Evolutionary conservation across 2,329 filamentous ascomycete genomes (phyloP), one percentile per base, ranked within the genome.

Genomic region (Colletotrichum sidae): DNA sequence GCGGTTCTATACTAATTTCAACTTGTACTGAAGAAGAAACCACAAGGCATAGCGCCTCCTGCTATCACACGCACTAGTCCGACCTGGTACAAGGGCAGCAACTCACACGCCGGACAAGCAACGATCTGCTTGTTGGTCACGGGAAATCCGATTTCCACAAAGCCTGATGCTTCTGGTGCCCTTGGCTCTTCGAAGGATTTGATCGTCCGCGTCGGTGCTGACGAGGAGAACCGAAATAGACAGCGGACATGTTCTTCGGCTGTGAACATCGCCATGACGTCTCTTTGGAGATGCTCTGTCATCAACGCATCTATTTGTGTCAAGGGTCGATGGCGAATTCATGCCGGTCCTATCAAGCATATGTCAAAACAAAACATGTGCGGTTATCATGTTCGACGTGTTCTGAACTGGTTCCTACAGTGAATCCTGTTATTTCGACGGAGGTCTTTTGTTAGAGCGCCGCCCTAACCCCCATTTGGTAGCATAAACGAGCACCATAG

Each of bases 111-210:
- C 57, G 57, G 61, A 61, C 37, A 46, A 38, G 37, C 46, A 25
- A 12, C 55, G 45, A 60, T 49, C 45, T 44, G 34, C 10, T 34
- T 38, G 50, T 45, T 51, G 60, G 35, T 17, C n/a, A 45, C 45
- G 56, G 56, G 61, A 65, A 55, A 51, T 37, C 51, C 45, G 61
- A 61, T 45, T 41, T 46, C 37, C 57, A 65, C 51, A 55, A 25
- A 34, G n/a, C 51, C 25, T 51, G 13, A 13, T 12, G 33, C 39
- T 52, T 33, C 41, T 50, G 10, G 12, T 46, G 37, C n/a, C 39
- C 39, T 53, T 46, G 37, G 15, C 33, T 37, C 33, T 44, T 15
- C 37, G 44, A 54, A 64, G 55, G 60, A 60, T 64, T 38, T 25
- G 55, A 54, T 53, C 41, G 8, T 58, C 39, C 34, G 17, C 33